phyloP scores from a whole-genome alignment of 352 stramenopile species.

The Pythium guiyangense region DNA sequence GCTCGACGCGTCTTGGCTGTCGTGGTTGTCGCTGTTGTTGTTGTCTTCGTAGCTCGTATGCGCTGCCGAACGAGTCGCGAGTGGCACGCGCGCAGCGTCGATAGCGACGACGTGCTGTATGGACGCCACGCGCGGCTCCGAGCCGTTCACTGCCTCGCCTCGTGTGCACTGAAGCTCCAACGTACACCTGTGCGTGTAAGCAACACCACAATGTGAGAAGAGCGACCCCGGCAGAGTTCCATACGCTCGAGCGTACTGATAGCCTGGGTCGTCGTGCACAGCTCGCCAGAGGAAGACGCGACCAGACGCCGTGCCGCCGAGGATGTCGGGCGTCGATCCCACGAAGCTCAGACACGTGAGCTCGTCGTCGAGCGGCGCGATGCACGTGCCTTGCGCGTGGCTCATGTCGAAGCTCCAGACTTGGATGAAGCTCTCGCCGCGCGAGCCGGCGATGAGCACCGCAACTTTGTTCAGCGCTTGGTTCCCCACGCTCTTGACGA shows the following conservation, averaged over 20 bases:
- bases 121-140: background rate
- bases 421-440: constrained; percentile 59
- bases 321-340: constrained; percentile 34
- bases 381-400: constrained; percentile 54
- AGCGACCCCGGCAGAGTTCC: too few species aligned
- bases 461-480: constrained; percentile 42
- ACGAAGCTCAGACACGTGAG: constrained; percentile 61
- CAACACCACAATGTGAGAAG: background rate
- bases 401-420: constrained; percentile 73
- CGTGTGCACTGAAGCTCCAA: constrained; percentile 10
- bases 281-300: constrained; percentile 44
- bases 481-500: constrained; percentile 49
- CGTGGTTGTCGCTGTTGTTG: background rate
- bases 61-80: background rate
- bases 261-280: constrained; percentile 5
- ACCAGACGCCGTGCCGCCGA: constrained; percentile 42
- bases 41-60: background rate
- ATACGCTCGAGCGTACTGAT: constrained; percentile 4
- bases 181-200: constrained; percentile 3
- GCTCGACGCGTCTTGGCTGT: background rate
- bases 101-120: constrained; percentile 8
- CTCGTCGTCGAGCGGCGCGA: constrained; percentile 26
- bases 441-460: constrained; percentile 31
- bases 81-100: background rate
- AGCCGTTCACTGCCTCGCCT: background rate